Conservation (phyloP, 2,329 filamentous ascomycete species). For the Ambrosiella cleistominuta region DNA sequence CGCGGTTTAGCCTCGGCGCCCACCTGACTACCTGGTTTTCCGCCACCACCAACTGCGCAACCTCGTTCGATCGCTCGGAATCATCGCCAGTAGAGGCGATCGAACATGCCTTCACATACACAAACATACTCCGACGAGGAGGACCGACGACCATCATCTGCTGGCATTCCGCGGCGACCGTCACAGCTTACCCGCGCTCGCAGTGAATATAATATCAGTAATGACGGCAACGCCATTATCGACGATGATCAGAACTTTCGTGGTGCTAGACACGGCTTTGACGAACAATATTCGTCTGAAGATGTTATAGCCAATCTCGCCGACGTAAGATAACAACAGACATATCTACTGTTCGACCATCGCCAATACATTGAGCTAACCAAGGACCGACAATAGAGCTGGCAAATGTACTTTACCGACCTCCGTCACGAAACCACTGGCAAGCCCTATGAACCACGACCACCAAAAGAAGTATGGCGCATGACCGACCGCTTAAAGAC, state of each 20-base stretch:
- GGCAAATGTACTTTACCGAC: slow-evolving; percentile 99
- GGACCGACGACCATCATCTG: slow-evolving; percentile 27
- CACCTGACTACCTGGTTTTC: no score
- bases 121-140: slow-evolving; percentile 11
- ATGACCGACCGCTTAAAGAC: slow-evolving; percentile 95
- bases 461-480: slow-evolving; percentile 76
- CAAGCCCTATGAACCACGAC: slow-evolving; percentile 52
- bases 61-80: no score
- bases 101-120: background rate
- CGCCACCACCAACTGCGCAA: no score
- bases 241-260: slow-evolving; percentile 33
- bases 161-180: slow-evolving; percentile 28
- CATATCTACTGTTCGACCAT: background rate
- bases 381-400: slow-evolving; percentile 42
- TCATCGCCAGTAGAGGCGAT: background rate
- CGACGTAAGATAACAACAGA: slow-evolving; percentile 37
- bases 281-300: slow-evolving; percentile 78
- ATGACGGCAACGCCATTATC: slow-evolving; percentile 24
- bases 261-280: slow-evolving; percentile 68
- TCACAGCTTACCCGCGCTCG: slow-evolving; percentile 37
- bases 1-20: no score
- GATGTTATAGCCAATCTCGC: slow-evolving; percentile 75
- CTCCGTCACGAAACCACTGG: slow-evolving; percentile 93
- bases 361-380: background rate
- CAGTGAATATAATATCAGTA: slow-evolving; percentile 33